Evolutionary conservation across 169 alveolate species (phyloP).

Genomic region (Babesia sp.): DNA sequence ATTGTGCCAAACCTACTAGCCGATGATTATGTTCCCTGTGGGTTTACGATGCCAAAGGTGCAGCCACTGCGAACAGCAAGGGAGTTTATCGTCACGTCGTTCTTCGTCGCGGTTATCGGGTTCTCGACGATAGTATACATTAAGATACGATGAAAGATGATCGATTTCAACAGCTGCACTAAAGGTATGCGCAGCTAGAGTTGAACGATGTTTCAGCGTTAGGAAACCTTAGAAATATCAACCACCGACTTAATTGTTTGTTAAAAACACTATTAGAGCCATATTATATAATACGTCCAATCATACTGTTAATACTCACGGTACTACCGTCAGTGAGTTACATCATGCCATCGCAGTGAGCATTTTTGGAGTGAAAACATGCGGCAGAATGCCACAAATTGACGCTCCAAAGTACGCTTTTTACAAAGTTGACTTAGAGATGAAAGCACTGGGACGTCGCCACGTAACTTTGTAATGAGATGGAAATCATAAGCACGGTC

Average conservation of each 20-base stretch:
- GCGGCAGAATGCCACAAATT: constrained; percentile 43
- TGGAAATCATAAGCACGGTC: constrained; percentile 68
- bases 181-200: not conserved
- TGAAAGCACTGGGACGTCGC: constrained; percentile 50
- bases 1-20: constrained; percentile 5
- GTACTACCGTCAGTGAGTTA: constrained; percentile 16
- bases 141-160: not conserved
- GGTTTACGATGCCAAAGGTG: not conserved
- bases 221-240: too few relatives aligned
- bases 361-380: constrained; percentile 60
- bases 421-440: constrained; percentile 42
- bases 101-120: not conserved
- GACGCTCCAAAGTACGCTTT: constrained; percentile 49
- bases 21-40: constrained; percentile 14
- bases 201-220: too few relatives aligned
- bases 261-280: not conserved
- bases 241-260: too few relatives aligned
- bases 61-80: not conserved
- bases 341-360: constrained; percentile 54
- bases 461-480: constrained; percentile 45
- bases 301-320: too few relatives aligned
- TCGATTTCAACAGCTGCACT: not conserved
- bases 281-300: too few relatives aligned
- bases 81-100: not conserved
- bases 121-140: not conserved